phyloP scores from a whole-genome alignment of 805 yeast genomes.

The Kregervanrija fluxuum region DNA sequence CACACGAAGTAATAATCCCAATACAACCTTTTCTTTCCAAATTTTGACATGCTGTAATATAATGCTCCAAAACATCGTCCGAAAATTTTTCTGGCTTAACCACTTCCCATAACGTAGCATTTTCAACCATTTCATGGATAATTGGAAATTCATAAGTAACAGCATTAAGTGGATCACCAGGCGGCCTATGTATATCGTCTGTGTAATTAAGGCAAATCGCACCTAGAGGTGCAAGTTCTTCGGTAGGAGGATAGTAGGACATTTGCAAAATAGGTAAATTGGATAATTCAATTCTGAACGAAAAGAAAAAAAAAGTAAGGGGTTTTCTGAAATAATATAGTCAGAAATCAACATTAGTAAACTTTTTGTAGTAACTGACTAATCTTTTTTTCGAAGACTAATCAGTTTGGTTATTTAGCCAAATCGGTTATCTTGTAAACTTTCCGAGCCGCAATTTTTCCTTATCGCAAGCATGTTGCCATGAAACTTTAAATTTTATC shows the following conservation, averaged over 20 bases:
- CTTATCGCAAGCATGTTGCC: too few relatives aligned
- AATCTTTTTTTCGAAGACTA: too few relatives aligned
- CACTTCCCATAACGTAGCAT: constrained; percentile 23
- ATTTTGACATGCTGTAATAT: constrained; percentile 21
- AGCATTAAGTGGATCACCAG: constrained; percentile 25
- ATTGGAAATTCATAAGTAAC: constrained; percentile 22
- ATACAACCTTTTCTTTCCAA: constrained; percentile 26
- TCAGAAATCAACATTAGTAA: too few relatives aligned
- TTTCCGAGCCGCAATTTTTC: too few relatives aligned
- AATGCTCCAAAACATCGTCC: constrained; percentile 21
- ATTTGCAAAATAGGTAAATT: constrained; percentile 4
- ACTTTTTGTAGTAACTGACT: too few relatives aligned
- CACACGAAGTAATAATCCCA: constrained; percentile 30
- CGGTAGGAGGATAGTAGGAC: constrained; percentile 17
- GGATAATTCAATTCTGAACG: too few relatives aligned
- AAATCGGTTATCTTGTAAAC: too few relatives aligned
- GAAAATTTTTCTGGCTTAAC: constrained; percentile 18
- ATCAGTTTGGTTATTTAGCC: too few relatives aligned
- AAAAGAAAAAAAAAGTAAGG: too few relatives aligned
- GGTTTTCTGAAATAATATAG: too few relatives aligned
- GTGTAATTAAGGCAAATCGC: constrained; percentile 24
- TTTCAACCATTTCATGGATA: constrained; percentile 16
- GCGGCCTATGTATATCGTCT: constrained; percentile 28
- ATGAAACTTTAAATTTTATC: too few relatives aligned
- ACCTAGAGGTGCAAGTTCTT: constrained; percentile 22